A percentile compares a stretch with the other conserved stretches of the same genome.
Conservation (phyloP, 805 yeast genomes). For the Kazachstania bromeliacearum region DNA sequence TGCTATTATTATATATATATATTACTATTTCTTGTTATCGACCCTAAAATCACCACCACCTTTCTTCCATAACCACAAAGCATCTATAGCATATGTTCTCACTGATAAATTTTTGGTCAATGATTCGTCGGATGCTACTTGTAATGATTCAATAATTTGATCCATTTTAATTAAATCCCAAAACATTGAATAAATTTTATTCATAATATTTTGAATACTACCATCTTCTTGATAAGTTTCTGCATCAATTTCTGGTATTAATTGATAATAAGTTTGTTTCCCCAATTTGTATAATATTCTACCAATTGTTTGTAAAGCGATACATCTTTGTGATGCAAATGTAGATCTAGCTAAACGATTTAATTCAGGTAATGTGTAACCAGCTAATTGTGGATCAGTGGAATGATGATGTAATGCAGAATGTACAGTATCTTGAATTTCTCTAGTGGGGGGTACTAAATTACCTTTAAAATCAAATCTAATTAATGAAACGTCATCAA, state of each 20-base stretch:
- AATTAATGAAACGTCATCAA: constrained; percentile 51
- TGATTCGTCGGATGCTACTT: constrained; percentile 58
- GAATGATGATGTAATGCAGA: constrained; percentile 88
- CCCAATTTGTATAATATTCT: constrained; percentile 78
- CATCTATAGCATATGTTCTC: constrained; percentile 76
- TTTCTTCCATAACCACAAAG: constrained; percentile 78
- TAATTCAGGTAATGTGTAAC: constrained; percentile 79
- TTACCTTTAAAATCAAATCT: constrained; percentile 86
- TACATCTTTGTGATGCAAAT: constrained; percentile 74
- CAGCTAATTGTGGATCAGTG: constrained; percentile 80
- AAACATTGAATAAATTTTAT: constrained; percentile 36
- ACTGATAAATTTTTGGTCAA: constrained; percentile 61
- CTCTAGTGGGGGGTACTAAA: constrained; percentile 49
- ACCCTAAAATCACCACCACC: constrained; percentile 34
- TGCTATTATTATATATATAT: background rate
- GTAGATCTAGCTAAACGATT: constrained; percentile 71
- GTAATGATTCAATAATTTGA: constrained; percentile 53
- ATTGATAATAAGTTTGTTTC: constrained; percentile 43
- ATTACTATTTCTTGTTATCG: constrained; percentile 5
- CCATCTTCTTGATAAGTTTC: constrained; percentile 32
- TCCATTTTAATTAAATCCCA: constrained; percentile 65
- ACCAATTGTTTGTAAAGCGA: constrained; percentile 82
- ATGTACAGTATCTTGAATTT: constrained; percentile 40
- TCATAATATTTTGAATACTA: constrained; percentile 29
- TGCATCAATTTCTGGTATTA: constrained; percentile 38